Conservation (phyloP, 805 yeast genomes). For the Kregervanrija delftensis region DNA sequence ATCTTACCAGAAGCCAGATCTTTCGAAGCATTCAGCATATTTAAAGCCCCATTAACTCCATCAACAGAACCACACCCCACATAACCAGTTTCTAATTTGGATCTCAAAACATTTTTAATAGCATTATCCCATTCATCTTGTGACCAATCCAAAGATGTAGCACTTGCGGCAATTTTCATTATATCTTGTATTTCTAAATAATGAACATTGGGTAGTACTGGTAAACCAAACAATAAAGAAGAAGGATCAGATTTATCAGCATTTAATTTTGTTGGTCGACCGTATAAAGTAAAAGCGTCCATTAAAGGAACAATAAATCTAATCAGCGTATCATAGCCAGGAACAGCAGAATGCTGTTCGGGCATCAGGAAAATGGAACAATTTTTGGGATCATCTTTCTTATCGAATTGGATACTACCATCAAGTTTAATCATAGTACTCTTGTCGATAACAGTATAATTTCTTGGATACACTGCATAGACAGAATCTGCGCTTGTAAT, state of each 20-base stretch:
- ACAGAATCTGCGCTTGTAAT: constrained; percentile 63
- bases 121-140: constrained; percentile 51
- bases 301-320: constrained; percentile 69
- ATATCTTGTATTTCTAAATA: constrained; percentile 63
- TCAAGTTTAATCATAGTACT: constrained; percentile 86
- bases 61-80: constrained; percentile 71
- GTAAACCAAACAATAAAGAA: constrained; percentile 74
- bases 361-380: constrained; percentile 78
- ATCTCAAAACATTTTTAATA: constrained; percentile 48
- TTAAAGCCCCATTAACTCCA: constrained; percentile 53
- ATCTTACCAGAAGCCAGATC: constrained; percentile 21
- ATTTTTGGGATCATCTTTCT: constrained; percentile 43
- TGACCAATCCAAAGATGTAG: constrained; percentile 40
- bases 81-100: constrained; percentile 54
- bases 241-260: constrained; percentile 63
- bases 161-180: constrained; percentile 31
- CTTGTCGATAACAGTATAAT: constrained; percentile 72
- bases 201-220: constrained; percentile 71
- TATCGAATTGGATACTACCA: constrained; percentile 63
- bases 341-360: constrained; percentile 73
- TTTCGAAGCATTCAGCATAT: constrained; percentile 17
- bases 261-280: constrained; percentile 69
- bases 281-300: constrained; percentile 74
- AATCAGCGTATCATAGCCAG: constrained; percentile 78
- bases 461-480: constrained; percentile 89